Evolutionary conservation across 2,329 filamentous ascomycete species (phyloP), one percentile per base, ranked within the genome.

Genomic region (Trichophyton simii): DNA sequence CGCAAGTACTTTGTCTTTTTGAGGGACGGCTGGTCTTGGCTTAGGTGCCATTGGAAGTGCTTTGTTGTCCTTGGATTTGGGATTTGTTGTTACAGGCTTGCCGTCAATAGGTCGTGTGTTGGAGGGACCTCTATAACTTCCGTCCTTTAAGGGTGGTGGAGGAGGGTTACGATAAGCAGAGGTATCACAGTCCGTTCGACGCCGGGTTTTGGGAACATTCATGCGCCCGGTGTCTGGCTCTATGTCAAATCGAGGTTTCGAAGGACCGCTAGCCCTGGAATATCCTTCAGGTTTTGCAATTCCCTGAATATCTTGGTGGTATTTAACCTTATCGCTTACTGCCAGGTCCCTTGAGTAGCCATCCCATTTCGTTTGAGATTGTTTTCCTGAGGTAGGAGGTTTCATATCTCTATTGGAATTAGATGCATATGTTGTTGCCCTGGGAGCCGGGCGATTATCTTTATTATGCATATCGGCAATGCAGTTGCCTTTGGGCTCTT

Each of bases 271-370:
- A 34, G 65, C 59, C 15, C 68, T 65, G 3, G 68, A 62, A 4
- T 67, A 66, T 3, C 62, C 65, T 34, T 69, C 65, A n/a, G 70
- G 70, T 36, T 63, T 66, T 6, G 66, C 61, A 48, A 63, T 66
- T 36, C 80, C 79, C 18, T 85, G 82, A 63, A 79, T 82, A 28
- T 82, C 79, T 63, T 83, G 82, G 44, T 79, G 80, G 28, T 80
- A 75, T 62, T 79, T 82, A 13, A 84, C 83, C 57, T 75, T 78
- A 20, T 78, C 72, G 60, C 76, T 80, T n/a, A 77, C 79, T 3
- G 82, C 85, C 44, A 83, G 82, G 68, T 88, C 85, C 7, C 84
- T 85, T 2, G 86, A 86, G 69, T 82, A 83, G 57, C 81, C 81
- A 72, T 89, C 84, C 85, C 85, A 87, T 66, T 66, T 66, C n/a